A percentile compares a stretch with the other conserved stretches of the same genome.
Evolutionary conservation across 305 asterid species (phyloP).

Genomic region (Plantago lanceolata): DNA sequence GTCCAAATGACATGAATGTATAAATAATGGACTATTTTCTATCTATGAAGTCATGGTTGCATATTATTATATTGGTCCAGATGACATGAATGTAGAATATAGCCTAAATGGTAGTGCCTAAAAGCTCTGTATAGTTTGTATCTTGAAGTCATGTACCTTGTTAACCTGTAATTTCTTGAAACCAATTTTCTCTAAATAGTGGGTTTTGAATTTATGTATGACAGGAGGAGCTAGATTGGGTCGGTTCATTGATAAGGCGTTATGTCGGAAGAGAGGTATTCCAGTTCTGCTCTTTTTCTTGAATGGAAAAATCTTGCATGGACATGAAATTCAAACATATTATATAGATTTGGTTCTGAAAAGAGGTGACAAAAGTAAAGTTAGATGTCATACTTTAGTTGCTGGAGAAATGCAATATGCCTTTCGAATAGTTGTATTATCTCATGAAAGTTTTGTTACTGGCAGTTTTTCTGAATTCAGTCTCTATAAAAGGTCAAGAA

Average conservation of each 20-base stretch:
- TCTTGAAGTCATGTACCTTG: constrained; percentile 18
- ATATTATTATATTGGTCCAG: constrained; percentile 6
- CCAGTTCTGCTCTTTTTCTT: constrained; percentile 8
- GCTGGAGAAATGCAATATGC: no score
- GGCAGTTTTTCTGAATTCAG: background rate
- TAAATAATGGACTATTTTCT: no score
- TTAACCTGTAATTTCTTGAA: constrained; percentile 12
- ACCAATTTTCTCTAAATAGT: constrained; percentile 25
- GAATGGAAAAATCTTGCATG: background rate
- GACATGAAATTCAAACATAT: constrained; percentile 1
- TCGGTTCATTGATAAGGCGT: constrained; percentile 53
- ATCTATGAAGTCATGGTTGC: constrained; percentile 1
- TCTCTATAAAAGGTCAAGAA: background rate
- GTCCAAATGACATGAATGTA: constrained; percentile 5
- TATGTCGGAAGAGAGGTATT: constrained; percentile 94
- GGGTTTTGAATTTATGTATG: constrained; percentile 24
- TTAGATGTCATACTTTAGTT: no score
- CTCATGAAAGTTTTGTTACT: background rate
- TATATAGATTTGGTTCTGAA: constrained; percentile 6
- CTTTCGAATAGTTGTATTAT: no score
- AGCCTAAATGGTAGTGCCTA: background rate
- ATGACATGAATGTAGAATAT: constrained; percentile 2
- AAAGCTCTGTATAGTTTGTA: constrained; percentile 1
- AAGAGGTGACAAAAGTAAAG: background rate
- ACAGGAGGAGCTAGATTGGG: constrained; percentile 86